Evolutionary conservation across 139 green algal species (phyloP).

Genomic region (Asterochloris erici): DNA sequence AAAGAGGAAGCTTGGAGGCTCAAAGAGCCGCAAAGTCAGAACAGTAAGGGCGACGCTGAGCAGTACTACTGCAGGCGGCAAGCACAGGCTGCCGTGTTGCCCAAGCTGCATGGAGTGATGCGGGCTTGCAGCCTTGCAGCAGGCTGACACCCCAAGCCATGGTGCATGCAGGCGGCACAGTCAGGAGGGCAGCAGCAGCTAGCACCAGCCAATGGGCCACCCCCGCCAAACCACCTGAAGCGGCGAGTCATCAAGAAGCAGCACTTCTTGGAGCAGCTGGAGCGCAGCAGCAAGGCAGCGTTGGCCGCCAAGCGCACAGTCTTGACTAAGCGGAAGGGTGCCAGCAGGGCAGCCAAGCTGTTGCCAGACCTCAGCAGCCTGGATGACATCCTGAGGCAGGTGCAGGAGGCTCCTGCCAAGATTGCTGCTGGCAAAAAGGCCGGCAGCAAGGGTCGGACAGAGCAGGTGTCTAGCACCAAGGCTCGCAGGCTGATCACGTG

Average conservation of each 20-base stretch:
- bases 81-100: too few species aligned
- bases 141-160: not conserved
- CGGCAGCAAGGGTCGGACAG: constrained; percentile 9
- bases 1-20: not conserved
- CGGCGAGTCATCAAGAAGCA: constrained; percentile 4
- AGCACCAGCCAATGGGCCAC: not conserved
- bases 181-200: not conserved
- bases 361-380: constrained; percentile 5
- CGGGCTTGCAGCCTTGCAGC: not conserved
- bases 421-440: not conserved
- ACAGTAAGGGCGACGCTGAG: not conserved
- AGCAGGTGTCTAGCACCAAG: constrained; percentile 8
- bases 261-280: constrained; percentile 12
- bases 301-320: not conserved
- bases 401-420: not conserved
- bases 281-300: not conserved
- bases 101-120: not conserved
- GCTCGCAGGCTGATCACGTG: constrained; percentile 9
- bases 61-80: not conserved
- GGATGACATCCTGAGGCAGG: not conserved
- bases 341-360: not conserved
- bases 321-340: not conserved
- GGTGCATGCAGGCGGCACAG: not conserved
- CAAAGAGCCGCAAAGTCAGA: not conserved
- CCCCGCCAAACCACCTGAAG: constrained; percentile 3